Conservation (phyloP, 257 asterid species). For the Fraxinus quadrangulata region DNA sequence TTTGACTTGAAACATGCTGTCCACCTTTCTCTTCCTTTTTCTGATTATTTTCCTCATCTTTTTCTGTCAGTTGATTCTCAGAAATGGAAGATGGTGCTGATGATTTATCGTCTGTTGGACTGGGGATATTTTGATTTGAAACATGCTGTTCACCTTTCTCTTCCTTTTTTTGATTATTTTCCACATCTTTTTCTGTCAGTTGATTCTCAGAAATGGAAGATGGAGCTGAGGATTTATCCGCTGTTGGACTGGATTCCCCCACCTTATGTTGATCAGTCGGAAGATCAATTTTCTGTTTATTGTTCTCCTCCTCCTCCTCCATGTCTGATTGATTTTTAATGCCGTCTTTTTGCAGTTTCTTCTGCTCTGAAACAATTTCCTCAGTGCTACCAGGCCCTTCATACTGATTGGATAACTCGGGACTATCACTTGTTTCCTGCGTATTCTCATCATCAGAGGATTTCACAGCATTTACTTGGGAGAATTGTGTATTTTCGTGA, state of each 20-base stretch:
- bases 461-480: conserved; percentile 33
- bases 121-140: conserved; percentile 32
- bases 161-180: conserved; percentile 45
- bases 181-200: conserved; percentile 43
- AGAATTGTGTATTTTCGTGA: conserved; percentile 33
- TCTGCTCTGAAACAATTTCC: conserved; percentile 34
- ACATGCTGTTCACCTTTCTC: conserved; percentile 40
- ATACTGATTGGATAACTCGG: conserved; percentile 35
- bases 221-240: conserved; percentile 36
- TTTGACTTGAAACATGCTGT: conserved; percentile 36
- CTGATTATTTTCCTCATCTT: conserved; percentile 44
- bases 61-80: conserved; percentile 42
- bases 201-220: conserved; percentile 42
- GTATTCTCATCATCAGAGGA: conserved; percentile 42
- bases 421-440: conserved; percentile 41
- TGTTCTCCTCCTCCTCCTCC: conserved; percentile 21
- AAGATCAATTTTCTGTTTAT: conserved; percentile 18
- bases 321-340: conserved; percentile 29
- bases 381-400: conserved; percentile 47
- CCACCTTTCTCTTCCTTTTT: conserved; percentile 48
- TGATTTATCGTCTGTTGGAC: conserved; percentile 42
- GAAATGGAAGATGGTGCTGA: conserved; percentile 48
- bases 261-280: not conserved
- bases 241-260: conserved; percentile 28
- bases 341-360: conserved; percentile 40